A percentile compares a stretch with the other conserved stretches of the same genome.
Conservation (phyloP, 192 early-diverging fungal species). For the Podila epigama region DNA sequence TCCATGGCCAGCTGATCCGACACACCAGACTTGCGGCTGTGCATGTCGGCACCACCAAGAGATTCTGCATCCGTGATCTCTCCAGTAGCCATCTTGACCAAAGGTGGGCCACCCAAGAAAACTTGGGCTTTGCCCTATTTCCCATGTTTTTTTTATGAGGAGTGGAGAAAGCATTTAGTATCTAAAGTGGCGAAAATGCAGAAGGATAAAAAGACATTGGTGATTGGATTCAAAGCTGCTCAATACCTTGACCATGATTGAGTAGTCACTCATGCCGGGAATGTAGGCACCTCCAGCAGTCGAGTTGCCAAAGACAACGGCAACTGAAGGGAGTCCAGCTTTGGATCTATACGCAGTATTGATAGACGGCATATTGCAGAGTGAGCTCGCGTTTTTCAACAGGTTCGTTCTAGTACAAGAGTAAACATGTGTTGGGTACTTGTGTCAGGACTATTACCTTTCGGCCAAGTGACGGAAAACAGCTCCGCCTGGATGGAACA, state of each 20-base stretch:
- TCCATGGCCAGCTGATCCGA: conserved; percentile 69
- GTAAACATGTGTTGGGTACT: no score
- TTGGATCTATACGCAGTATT: conserved; percentile 59
- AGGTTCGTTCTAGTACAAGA: no score
- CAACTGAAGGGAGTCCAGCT: conserved; percentile 63
- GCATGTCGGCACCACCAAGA: conserved; percentile 76
- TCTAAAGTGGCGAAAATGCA: neutral
- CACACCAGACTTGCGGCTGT: conserved; percentile 69
- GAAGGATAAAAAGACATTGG: neutral
- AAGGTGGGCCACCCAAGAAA: conserved; percentile 71
- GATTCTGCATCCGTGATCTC: conserved; percentile 70
- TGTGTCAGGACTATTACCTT: conserved; percentile 27
- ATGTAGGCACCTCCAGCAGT: conserved; percentile 74
- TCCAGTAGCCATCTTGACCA: conserved; percentile 75
- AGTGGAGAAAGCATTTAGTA: neutral
- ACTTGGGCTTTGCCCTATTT: conserved; percentile 68
- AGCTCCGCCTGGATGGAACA: conserved; percentile 71
- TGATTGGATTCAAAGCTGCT: neutral
- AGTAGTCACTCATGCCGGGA: conserved; percentile 71
- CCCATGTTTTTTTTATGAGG: no score
- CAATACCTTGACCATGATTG: conserved; percentile 72
- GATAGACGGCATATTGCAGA: neutral
- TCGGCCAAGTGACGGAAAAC: conserved; percentile 66
- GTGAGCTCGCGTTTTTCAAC: no score
- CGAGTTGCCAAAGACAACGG: conserved; percentile 71